Evolutionary conservation across 2,329 filamentous ascomycete genomes (phyloP), one percentile per base, ranked within the genome.

Genomic region (Blumeriella jaapii): DNA sequence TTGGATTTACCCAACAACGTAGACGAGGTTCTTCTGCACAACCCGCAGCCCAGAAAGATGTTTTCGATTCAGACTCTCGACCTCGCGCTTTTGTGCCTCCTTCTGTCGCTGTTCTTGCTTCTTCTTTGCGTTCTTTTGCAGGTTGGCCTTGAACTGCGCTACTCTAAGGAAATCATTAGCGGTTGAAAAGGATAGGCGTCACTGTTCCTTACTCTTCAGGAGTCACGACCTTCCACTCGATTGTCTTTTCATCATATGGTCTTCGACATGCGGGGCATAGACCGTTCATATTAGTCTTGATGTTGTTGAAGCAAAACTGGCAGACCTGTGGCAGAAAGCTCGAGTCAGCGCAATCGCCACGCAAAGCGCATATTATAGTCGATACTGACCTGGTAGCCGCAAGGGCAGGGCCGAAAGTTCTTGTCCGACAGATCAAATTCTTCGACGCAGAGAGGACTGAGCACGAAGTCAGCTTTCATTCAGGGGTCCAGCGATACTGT

Each of bases 271-370:
- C 93, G n/a, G 91, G 91, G 60, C 91, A 98, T 39, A 95, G 71
- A 22, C 89, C 87, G 57, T 95, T 96, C 72, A 94, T 86, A 53
- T 95, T 95, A 52, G 82, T 93, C 63, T 93, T 93, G 59, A 98
- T 93, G 59, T 96, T 98, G 63, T 98, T 95, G 67, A 89, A 98
- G 64, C 91, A 98, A 63, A 98, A 98, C 67, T 98, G 93, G 62
- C 91, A 98, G 59, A 98, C 89, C 87, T 95, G 53, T 23, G 25
- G 27, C 20, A 34, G 39, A n/a, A n/a, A 26, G 11, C 12, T 33
- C 13, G 28, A 9, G 16, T 48, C 22, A 47, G 39, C 15, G 31
- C 11, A 22, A 31, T 14, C 20, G 23, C n/a, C 24, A 6, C 23
- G 10, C 10, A 6, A 22, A 10, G 14, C n/a, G 16, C 7, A 13